These are phyloP conservation scores for Penicillium verhagenii DNA, from an alignment of 495 filamentous ascomycete species.

Conservation along the genomic window DNA sequence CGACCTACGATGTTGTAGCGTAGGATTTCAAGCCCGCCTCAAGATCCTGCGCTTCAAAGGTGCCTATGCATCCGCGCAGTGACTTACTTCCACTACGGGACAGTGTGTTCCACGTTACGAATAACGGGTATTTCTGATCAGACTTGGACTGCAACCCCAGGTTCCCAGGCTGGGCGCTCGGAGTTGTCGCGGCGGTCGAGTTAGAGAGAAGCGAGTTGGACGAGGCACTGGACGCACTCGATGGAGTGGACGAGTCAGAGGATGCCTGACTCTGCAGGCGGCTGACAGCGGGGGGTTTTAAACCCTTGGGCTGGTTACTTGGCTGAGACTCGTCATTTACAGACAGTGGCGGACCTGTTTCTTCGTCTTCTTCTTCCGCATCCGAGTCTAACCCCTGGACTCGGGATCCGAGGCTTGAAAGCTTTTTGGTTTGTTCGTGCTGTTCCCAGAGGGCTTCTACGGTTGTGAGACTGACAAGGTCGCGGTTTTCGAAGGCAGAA, in stretches of 20 bases:
- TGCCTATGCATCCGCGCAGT: constrained; percentile 94
- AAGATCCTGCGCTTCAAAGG: constrained; percentile 80
- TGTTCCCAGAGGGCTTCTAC: constrained; percentile 73
- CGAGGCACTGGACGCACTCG: constrained; percentile 43
- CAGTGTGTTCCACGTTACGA: constrained; percentile 92
- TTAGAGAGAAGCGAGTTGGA: constrained; percentile 38
- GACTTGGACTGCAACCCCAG: constrained; percentile 18
- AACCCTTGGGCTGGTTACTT: constrained; percentile 14
- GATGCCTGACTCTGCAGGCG: constrained; percentile 39
- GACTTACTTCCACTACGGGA: constrained; percentile 59
- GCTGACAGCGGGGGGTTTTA: constrained; percentile 34
- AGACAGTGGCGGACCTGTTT: constrained; percentile 5
- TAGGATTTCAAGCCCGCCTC: constrained; percentile 72
- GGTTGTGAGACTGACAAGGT: constrained; percentile 56
- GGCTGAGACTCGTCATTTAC: constrained; percentile 24
- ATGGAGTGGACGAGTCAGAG: constrained; percentile 46
- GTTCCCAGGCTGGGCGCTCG: constrained; percentile 37
- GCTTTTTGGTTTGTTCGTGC: constrained; percentile 45
- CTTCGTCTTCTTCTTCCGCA: constrained; percentile 6
- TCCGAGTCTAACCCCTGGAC: constrained; percentile 18
- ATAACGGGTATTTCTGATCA: constrained; percentile 62
- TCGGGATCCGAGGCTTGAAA: constrained; percentile 29
- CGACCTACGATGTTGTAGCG: constrained; percentile 75
- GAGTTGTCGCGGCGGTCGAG: constrained; percentile 48
- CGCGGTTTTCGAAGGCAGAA: constrained; percentile 60